Conservation (phyloP, 2,329 filamentous ascomycete genomes). For the Pleurostoma richardsiae region DNA sequence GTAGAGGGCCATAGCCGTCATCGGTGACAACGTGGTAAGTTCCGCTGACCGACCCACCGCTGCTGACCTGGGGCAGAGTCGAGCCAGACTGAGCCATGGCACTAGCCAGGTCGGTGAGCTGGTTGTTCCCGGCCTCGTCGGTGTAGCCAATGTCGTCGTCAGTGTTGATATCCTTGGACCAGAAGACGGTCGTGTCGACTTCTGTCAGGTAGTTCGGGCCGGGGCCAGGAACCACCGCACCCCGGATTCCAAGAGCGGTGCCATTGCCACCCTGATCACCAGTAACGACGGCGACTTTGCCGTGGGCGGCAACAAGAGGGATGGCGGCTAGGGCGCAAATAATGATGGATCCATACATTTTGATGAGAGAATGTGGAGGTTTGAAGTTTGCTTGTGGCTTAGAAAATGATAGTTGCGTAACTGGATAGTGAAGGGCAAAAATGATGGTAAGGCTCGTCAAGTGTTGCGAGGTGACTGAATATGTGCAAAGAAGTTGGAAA, state of each 20-base stretch:
- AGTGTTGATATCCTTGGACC: constrained; percentile 18
- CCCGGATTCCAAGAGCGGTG: constrained; percentile 12
- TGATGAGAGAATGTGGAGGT: too few relatives aligned
- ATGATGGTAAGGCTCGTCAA: too few relatives aligned
- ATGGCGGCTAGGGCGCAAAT: constrained; percentile 6
- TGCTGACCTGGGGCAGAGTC: constrained; percentile 17
- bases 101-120: constrained; percentile 9
- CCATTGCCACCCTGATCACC: constrained; percentile 12
- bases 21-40: constrained; percentile 17
- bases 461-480: too few relatives aligned
- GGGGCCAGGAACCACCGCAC: constrained; percentile 12
- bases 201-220: constrained; percentile 17
- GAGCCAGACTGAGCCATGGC: constrained; percentile 15
- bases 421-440: too few relatives aligned
- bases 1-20: constrained; percentile 14
- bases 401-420: too few relatives aligned
- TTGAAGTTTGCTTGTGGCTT: too few relatives aligned
- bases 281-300: constrained; percentile 10
- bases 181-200: constrained; percentile 19
- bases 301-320: constrained; percentile 6
- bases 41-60: constrained; percentile 11
- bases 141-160: constrained; percentile 9
- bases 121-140: constrained; percentile 7
- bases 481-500: too few relatives aligned
- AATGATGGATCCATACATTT: constrained; percentile 8